Conservation (phyloP, 2,329 filamentous ascomycete genomes). For the Trichoderma harzianum region DNA sequence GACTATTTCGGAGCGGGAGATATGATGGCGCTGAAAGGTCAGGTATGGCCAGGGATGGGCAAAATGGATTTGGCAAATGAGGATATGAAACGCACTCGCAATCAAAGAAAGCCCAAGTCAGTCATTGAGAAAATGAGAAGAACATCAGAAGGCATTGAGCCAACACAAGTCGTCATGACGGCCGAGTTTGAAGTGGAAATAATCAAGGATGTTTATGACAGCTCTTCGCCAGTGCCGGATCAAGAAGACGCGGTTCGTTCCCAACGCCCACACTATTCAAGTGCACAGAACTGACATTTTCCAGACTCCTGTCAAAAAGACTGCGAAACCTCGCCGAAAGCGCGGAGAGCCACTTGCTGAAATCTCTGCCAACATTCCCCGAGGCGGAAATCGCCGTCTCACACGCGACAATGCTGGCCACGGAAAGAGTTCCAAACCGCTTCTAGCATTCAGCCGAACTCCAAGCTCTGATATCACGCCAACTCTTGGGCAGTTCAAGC, state of each 20-base stretch:
- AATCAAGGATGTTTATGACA: constrained; percentile 58
- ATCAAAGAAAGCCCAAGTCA: constrained; percentile 73
- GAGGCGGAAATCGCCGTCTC: constrained; percentile 25
- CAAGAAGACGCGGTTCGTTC: constrained; percentile 43
- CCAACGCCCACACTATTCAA: background rate
- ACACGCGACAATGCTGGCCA: constrained; percentile 23
- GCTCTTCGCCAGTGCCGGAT: constrained; percentile 46
- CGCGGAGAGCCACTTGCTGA: constrained; percentile 33
- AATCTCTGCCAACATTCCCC: constrained; percentile 35
- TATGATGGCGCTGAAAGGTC: constrained; percentile 58
- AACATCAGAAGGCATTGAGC: constrained; percentile 61
- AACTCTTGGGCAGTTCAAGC: constrained; percentile 23
- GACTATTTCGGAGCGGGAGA: constrained; percentile 29
- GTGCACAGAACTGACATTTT: background rate
- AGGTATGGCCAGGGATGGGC: constrained; percentile 74
- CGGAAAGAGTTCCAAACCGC: constrained; percentile 23
- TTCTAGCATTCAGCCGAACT: constrained; percentile 19
- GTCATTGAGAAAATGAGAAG: constrained; percentile 65
- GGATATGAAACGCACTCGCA: constrained; percentile 69
- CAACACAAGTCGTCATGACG: constrained; percentile 63
- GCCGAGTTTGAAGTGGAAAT: constrained; percentile 48
- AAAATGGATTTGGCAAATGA: constrained; percentile 77
- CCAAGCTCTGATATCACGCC: constrained; percentile 20
- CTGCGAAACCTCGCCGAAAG: constrained; percentile 31
- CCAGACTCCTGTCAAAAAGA: constrained; percentile 32